phyloP scores from a whole-genome alignment of 2,329 filamentous ascomycete genomes.

The Penicillium palitans region DNA sequence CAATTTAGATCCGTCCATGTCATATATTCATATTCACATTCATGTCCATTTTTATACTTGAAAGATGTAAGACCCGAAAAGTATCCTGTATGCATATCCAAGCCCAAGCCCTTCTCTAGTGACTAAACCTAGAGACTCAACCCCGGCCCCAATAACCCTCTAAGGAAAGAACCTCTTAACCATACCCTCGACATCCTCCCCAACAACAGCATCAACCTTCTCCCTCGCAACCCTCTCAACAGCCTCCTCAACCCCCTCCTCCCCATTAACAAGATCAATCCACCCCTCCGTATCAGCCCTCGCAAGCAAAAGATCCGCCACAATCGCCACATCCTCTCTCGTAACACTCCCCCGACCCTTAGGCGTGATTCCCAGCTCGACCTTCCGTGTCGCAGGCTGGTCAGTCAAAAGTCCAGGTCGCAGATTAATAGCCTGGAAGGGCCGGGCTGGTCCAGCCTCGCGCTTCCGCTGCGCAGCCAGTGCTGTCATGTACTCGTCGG shows the following conservation, averaged over 20 bases:
- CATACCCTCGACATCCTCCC: slow-evolving; percentile 53
- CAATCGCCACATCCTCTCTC: slow-evolving; percentile 54
- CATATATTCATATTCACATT: background rate
- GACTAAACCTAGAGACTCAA: background rate
- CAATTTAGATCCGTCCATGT: background rate
- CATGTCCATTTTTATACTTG: background rate
- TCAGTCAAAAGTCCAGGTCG: slow-evolving; percentile 54
- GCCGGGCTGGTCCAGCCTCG: slow-evolving; percentile 11
- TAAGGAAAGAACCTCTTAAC: slow-evolving; percentile 34
- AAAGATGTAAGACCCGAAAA: background rate
- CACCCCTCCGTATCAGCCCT: slow-evolving; percentile 52
- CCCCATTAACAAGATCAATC: slow-evolving; percentile 55
- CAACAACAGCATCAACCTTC: slow-evolving; percentile 50
- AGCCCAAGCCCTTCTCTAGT: background rate
- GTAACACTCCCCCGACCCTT: slow-evolving; percentile 47
- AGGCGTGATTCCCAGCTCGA: slow-evolving; percentile 50
- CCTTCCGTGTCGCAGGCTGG: slow-evolving; percentile 48
- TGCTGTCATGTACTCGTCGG: slow-evolving; percentile 56
- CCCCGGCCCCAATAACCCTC: background rate
- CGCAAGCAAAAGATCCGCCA: slow-evolving; percentile 52
- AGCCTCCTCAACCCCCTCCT: slow-evolving; percentile 48
- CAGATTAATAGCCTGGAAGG: slow-evolving; percentile 53
- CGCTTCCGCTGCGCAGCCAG: slow-evolving; percentile 39
- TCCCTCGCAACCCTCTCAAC: slow-evolving; percentile 49
- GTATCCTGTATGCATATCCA: background rate